phyloP scores from a whole-genome alignment of 163 green algal species.

The Prototheca wickerhamii region DNA sequence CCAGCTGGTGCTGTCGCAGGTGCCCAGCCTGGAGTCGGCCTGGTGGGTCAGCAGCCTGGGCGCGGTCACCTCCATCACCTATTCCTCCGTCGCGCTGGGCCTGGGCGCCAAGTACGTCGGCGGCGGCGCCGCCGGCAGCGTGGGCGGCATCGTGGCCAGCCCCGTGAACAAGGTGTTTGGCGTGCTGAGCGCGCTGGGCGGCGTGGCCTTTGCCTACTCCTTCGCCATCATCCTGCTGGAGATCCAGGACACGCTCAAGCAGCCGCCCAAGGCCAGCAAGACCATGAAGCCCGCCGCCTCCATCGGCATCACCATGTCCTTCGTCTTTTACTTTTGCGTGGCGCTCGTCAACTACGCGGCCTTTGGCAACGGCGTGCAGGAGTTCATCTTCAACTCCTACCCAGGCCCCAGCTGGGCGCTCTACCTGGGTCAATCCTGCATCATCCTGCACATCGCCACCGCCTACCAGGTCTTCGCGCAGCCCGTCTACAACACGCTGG shows the following conservation, averaged over 20 bases:
- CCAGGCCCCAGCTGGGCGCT: constrained; percentile 10
- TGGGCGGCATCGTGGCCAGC: constrained; percentile 10
- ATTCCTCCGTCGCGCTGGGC: constrained; percentile 22
- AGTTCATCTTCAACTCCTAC: constrained; percentile 5
- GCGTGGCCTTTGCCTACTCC: constrained; percentile 37
- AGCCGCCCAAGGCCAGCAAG: constrained; percentile 6
- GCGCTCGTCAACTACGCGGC: constrained; percentile 9
- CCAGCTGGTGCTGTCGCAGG: constrained; percentile 30
- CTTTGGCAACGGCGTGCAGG: not conserved
- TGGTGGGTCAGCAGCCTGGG: constrained; percentile 34
- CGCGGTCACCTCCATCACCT: constrained; percentile 22
- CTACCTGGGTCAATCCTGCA: constrained; percentile 2
- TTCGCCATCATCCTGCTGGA: constrained; percentile 18
- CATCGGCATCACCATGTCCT: constrained; percentile 6
- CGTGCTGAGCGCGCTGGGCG: constrained; percentile 33
- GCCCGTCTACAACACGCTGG: constrained; percentile 15
- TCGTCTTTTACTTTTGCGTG: constrained; percentile 19
- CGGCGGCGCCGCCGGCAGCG: not conserved
- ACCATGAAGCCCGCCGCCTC: constrained; percentile 9
- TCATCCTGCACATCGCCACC: constrained; percentile 15
- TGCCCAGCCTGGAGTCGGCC: constrained; percentile 26
- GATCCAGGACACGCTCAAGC: constrained; percentile 21
- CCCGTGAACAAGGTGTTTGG: constrained; percentile 27
- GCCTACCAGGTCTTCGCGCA: constrained; percentile 19
- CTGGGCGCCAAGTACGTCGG: constrained; percentile 14